Evolutionary conservation across 139 green algal genomes (phyloP).

Genomic region (Yamagishiella unicocca): DNA sequence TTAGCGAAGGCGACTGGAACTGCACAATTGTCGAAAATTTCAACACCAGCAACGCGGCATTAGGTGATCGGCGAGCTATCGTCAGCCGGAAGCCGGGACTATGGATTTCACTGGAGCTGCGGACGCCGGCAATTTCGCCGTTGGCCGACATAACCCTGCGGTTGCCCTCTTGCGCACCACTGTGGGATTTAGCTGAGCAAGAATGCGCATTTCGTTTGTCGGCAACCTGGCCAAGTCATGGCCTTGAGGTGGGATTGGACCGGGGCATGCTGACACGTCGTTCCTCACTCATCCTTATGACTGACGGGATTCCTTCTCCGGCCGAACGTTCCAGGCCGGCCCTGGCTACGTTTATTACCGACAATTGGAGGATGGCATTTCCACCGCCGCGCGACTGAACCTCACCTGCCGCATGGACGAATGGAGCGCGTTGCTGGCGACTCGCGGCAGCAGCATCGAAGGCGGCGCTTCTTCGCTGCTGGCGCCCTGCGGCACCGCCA

Average conservation of each 20-base stretch:
- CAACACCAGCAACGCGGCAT: no score
- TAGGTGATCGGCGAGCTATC: no score
- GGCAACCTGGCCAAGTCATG: not conserved
- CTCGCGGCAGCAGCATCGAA: not conserved
- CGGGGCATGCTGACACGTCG: no score
- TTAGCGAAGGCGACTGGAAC: no score
- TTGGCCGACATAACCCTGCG: not conserved
- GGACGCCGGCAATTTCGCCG: not conserved
- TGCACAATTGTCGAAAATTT: no score
- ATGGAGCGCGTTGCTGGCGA: not conserved
- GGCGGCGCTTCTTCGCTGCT: not conserved
- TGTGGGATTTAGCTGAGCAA: not conserved
- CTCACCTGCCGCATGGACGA: not conserved
- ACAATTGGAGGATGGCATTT: not conserved
- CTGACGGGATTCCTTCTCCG: not conserved
- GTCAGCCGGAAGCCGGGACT: not conserved
- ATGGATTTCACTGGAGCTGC: not conserved
- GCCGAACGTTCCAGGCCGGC: not conserved
- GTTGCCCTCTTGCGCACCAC: not conserved
- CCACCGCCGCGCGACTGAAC: not conserved
- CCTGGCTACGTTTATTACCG: not conserved
- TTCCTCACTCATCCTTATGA: no score
- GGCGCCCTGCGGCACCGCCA: constrained; percentile 7
- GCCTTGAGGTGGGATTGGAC: not conserved
- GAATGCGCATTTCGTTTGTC: not conserved